Conservation (phyloP, 768 basidiomycete genomes). For the Gyrodon lividus region DNA sequence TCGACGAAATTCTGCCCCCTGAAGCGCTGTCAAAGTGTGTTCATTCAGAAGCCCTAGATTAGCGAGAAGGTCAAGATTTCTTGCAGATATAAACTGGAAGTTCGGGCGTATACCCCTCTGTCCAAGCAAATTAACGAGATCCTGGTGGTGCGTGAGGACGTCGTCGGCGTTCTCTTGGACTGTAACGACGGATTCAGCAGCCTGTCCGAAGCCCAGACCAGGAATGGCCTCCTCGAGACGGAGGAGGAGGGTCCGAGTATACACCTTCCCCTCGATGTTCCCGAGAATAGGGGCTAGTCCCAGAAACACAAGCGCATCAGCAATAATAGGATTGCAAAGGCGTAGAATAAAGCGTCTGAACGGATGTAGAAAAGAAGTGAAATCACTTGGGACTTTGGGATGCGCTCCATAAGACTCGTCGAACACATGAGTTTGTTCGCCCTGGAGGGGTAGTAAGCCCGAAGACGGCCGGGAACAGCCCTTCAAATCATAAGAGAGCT, state of each 20-base stretch:
- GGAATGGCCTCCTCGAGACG: conserved; percentile 4
- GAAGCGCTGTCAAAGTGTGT: conserved; percentile 43
- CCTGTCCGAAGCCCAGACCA: conserved; percentile 6
- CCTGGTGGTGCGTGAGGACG: conserved; percentile 34
- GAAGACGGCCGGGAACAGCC: background rate
- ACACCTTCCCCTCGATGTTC: background rate
- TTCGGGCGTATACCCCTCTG: conserved; percentile 27
- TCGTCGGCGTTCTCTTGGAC: background rate
- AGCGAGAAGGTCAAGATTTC: background rate
- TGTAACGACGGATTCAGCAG: background rate
- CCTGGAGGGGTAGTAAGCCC: background rate
- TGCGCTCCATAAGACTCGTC: background rate
- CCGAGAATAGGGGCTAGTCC: background rate
- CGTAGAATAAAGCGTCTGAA: background rate
- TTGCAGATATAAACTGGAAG: conserved; percentile 32
- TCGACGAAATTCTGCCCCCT: conserved; percentile 42
- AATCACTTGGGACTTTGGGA: background rate
- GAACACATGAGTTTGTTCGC: background rate
- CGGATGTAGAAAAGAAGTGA: background rate
- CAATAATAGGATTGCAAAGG: background rate
- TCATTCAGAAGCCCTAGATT: conserved; percentile 47
- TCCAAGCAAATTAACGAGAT: conserved; percentile 36
- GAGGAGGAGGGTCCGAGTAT: background rate
- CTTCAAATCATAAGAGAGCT: background rate
- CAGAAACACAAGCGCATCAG: background rate